phyloP scores from a whole-genome alignment of 2,329 filamentous ascomycete genomes.

The Trichoderma lentiforme region DNA sequence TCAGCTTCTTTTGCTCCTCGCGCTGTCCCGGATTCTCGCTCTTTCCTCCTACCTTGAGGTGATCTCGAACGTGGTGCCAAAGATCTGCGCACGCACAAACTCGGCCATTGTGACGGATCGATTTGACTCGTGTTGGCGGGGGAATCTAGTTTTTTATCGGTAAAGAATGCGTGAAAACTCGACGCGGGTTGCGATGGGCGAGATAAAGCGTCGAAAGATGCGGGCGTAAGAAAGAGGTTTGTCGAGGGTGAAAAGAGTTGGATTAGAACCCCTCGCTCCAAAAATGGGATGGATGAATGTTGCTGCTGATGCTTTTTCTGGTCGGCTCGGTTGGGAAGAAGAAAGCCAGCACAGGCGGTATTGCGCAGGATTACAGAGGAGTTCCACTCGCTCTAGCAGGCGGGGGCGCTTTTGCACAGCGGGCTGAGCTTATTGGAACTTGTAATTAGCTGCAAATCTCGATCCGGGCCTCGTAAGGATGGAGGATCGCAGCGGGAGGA shows the following conservation, averaged over 20 bases:
- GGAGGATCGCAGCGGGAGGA: background rate
- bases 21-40: background rate
- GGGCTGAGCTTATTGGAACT: background rate
- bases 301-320: conserved; percentile 8
- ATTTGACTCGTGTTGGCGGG: conserved; percentile 4
- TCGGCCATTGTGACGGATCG: conserved; percentile 74
- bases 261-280: background rate
- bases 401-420: background rate
- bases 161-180: background rate
- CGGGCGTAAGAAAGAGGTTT: background rate
- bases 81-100: conserved; percentile 98
- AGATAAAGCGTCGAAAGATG: background rate
- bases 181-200: background rate
- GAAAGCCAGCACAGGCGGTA: background rate
- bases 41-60: conserved; percentile 73
- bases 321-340: conserved; percentile 6
- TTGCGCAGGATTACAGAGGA: conserved; percentile 4
- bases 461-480: background rate
- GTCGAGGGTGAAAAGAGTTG: background rate
- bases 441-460: conserved; percentile 7
- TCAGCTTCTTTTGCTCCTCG: background rate
- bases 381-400: conserved; percentile 12
- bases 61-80: conserved; percentile 99
- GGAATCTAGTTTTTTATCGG: background rate
- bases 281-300: background rate